phyloP scores from a whole-genome alignment of 352 stramenopile genomes.

The Plasmopara muralis region DNA sequence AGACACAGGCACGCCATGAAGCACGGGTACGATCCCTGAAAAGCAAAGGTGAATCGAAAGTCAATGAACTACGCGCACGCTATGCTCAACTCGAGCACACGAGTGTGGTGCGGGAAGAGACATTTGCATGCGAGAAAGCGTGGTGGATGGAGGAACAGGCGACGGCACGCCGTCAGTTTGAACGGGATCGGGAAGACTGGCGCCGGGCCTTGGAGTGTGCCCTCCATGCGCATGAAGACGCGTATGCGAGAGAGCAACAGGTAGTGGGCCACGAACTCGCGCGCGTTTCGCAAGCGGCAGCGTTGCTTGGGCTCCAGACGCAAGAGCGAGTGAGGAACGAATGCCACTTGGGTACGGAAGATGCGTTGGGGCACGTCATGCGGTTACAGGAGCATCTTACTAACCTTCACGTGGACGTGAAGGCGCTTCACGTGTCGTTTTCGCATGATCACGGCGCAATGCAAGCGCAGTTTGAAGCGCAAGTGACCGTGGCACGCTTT shows the following conservation, averaged over 20 bases:
- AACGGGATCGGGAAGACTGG: slow-evolving; percentile 22
- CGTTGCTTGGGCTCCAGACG: slow-evolving; percentile 1
- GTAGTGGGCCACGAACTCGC: slow-evolving; percentile 21
- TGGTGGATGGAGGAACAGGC: slow-evolving; percentile 13
- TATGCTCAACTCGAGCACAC: slow-evolving; percentile 28
- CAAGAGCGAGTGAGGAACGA: slow-evolving; percentile 23
- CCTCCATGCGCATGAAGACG: slow-evolving; percentile 46
- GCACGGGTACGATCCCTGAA: slow-evolving; percentile 41
- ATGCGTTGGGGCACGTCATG: slow-evolving; percentile 22
- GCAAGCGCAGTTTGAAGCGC: slow-evolving; percentile 6
- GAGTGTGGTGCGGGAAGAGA: slow-evolving; percentile 9
- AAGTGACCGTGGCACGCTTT: slow-evolving; percentile 20
- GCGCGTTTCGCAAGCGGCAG: slow-evolving; percentile 10
- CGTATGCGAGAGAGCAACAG: slow-evolving; percentile 19
- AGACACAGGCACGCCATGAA: slow-evolving; percentile 57
- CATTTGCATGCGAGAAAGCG: slow-evolving; percentile 14
- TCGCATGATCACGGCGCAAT: slow-evolving; percentile 15
- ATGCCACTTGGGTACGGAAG: slow-evolving; percentile 39
- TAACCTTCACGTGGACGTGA: slow-evolving; percentile 7
- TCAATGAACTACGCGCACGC: slow-evolving; percentile 26
- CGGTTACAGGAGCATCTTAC: slow-evolving; percentile 14
- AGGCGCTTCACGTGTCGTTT: slow-evolving; percentile 14
- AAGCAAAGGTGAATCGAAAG: slow-evolving; percentile 20
- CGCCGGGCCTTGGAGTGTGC: slow-evolving; percentile 28
- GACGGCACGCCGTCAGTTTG: slow-evolving; percentile 19